phyloP scores from a whole-genome alignment of 768 basidiomycete genomes.

The Phylloporus sp. region DNA sequence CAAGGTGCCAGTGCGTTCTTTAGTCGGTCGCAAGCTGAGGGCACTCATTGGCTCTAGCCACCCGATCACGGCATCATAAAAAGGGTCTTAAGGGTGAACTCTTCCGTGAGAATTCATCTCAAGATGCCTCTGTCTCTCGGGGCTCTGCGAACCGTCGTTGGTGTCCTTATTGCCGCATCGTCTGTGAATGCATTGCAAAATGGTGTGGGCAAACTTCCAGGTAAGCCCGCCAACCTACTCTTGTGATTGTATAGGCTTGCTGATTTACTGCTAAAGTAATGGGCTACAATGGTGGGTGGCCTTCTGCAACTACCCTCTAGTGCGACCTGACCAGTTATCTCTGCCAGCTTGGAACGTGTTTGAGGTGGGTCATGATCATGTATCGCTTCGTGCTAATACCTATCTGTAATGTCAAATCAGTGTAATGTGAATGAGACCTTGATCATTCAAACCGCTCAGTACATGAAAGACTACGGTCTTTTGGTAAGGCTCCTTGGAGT shows the following conservation, averaged over 20 bases:
- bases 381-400: background rate
- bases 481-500: constrained; percentile 29
- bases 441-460: constrained; percentile 45
- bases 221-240: constrained; percentile 9
- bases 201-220: constrained; percentile 32
- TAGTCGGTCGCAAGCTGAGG: background rate
- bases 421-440: constrained; percentile 55
- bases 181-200: constrained; percentile 21
- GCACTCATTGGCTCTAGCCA: background rate
- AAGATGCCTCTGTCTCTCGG: constrained; percentile 13
- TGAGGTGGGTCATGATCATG: constrained; percentile 36
- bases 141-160: constrained; percentile 1
- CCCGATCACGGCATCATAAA: constrained; percentile 9
- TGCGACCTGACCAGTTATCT: constrained; percentile 2
- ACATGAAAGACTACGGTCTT: constrained; percentile 52
- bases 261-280: constrained; percentile 23
- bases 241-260: background rate
- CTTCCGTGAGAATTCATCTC: background rate
- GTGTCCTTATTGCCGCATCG: constrained; percentile 11
- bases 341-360: constrained; percentile 63
- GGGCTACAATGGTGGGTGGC: constrained; percentile 29
- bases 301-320: background rate
- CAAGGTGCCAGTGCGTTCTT: background rate
- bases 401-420: constrained; percentile 26
- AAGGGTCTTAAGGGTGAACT: background rate